phyloP scores from a whole-genome alignment of 352 stramenopile species.

The Phytopythium cucurbitacearum region DNA sequence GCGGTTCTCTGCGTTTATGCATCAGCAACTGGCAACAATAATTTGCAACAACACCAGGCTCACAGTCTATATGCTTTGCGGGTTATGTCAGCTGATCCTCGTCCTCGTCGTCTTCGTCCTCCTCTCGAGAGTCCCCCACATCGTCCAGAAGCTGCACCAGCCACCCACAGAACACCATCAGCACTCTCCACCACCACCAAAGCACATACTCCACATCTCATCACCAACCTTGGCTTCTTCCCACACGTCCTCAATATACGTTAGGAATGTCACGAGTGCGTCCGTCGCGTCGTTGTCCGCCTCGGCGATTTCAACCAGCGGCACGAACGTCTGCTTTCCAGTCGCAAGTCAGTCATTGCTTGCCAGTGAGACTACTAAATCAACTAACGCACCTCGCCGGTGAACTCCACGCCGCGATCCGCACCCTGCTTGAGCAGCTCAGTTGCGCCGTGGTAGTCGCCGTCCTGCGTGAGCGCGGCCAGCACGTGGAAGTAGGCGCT shows the following conservation, averaged over 20 bases:
- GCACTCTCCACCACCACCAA: too few species aligned
- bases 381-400: slow-evolving; percentile 18
- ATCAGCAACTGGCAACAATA: too few species aligned
- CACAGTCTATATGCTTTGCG: too few species aligned
- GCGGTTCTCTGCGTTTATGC: not conserved
- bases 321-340: slow-evolving; percentile 36
- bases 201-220: not conserved
- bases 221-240: slow-evolving; percentile 50
- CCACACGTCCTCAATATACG: slow-evolving; percentile 63
- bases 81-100: slow-evolving; percentile 9
- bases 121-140: slow-evolving; percentile 10
- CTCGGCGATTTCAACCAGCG: slow-evolving; percentile 43
- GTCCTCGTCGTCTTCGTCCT: slow-evolving; percentile 13
- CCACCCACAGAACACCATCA: not conserved
- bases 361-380: not conserved
- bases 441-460: slow-evolving; percentile 38
- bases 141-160: slow-evolving; percentile 22
- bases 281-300: slow-evolving; percentile 43
- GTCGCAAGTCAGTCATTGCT: too few species aligned
- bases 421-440: slow-evolving; percentile 38
- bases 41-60: too few species aligned
- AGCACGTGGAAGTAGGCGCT: slow-evolving; percentile 44
- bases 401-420: slow-evolving; percentile 46
- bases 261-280: slow-evolving; percentile 50
- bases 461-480: slow-evolving; percentile 27